Evolutionary conservation across 176 grass and related monocot genomes (phyloP).

Genomic region (Pontederia paniculata): DNA sequence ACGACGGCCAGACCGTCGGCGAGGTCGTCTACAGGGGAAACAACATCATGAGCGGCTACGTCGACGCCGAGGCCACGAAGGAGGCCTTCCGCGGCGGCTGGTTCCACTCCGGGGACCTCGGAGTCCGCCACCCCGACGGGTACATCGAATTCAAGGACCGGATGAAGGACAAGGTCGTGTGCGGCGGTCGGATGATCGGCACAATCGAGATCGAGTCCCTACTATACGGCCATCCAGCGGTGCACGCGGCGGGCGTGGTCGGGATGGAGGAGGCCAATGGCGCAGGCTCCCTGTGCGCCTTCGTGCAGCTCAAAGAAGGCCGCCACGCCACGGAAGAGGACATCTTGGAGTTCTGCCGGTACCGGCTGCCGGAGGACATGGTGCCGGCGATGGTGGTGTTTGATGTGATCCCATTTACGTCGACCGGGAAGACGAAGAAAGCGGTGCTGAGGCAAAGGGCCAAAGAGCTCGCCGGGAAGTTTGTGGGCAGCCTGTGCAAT

Average conservation of each 20-base stretch:
- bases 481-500: too few species aligned
- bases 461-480: background rate
- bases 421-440: constrained; percentile 44
- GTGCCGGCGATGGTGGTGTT: constrained; percentile 39
- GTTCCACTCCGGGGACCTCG: constrained; percentile 41
- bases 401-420: constrained; percentile 32
- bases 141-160: constrained; percentile 51
- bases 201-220: constrained; percentile 42
- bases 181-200: constrained; percentile 40
- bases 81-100: constrained; percentile 37
- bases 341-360: constrained; percentile 26
- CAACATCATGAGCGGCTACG: constrained; percentile 47
- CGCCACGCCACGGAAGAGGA: constrained; percentile 9
- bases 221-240: constrained; percentile 34
- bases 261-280: constrained; percentile 27
- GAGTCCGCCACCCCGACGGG: constrained; percentile 29
- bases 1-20: constrained; percentile 26
- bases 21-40: constrained; percentile 51
- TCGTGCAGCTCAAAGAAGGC: constrained; percentile 28
- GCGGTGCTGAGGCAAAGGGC: constrained; percentile 34
- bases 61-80: constrained; percentile 23
- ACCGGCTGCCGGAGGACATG: constrained; percentile 34
- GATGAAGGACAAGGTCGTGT: constrained; percentile 43
- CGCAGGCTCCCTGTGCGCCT: constrained; percentile 31
- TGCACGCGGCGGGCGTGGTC: constrained; percentile 37